A percentile compares a stretch with the other conserved stretches of the same genome.
Conservation (phyloP, 78 protist species). For the Dictyostelium capitatum region DNA sequence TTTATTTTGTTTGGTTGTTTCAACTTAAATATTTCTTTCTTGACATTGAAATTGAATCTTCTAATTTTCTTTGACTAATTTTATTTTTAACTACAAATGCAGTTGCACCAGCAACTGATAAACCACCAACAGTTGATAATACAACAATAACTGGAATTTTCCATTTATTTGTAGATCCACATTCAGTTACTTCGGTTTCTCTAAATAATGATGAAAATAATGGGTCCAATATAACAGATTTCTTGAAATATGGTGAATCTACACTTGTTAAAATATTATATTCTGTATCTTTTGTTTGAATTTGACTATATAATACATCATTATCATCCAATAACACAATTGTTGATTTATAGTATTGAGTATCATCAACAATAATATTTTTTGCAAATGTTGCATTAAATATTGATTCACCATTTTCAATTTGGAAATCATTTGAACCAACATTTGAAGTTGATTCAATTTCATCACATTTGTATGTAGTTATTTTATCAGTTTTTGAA, state of each 20-base stretch:
- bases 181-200: background rate
- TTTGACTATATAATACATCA: constrained; percentile 32
- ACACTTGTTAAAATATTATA: background rate
- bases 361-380: constrained; percentile 25
- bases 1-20: no score
- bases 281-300: background rate
- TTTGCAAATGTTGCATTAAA: constrained; percentile 38
- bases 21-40: background rate
- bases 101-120: constrained; percentile 7
- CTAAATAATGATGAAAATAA: background rate
- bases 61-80: background rate
- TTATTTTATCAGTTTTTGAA: background rate
- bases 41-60: constrained; percentile 22
- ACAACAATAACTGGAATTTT: constrained; percentile 43
- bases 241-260: background rate
- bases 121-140: constrained; percentile 22
- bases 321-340: background rate
- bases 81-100: background rate
- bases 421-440: constrained; percentile 18
- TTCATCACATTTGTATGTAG: constrained; percentile 11
- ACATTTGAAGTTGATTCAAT: background rate
- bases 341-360: background rate
- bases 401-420: background rate
- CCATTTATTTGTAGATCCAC: constrained; percentile 30
- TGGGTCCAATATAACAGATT: constrained; percentile 9